Percentiles rank a stretch among this genome's conserved stretches.
Evolutionary conservation across 1,284 basidiomycete species (phyloP).

Genomic region (Cryptococcus sp.): DNA sequence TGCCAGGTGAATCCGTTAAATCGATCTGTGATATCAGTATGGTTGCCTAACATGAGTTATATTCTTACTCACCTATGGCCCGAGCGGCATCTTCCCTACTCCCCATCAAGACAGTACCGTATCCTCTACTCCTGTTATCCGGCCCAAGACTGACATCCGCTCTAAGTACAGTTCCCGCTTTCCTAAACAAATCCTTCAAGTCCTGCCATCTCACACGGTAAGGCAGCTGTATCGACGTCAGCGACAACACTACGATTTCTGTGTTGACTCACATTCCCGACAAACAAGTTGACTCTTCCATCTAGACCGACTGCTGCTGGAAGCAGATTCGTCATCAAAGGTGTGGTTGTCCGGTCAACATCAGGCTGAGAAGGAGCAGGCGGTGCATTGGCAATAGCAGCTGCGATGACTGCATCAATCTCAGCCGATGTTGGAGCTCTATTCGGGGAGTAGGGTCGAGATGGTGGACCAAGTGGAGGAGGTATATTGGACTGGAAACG

Average conservation of each 20-base stretch:
- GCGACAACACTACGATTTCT: too few species aligned
- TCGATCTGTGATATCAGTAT: constrained; percentile 44
- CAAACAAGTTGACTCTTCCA: constrained; percentile 83
- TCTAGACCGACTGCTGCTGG: constrained; percentile 53
- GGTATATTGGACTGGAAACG: background rate
- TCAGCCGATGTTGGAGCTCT: constrained; percentile 39
- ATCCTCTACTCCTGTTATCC: constrained; percentile 86
- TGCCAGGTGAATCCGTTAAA: constrained; percentile 92
- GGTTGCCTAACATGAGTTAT: background rate
- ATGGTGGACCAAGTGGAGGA: background rate
- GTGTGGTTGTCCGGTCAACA: constrained; percentile 34
- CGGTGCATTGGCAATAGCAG: constrained; percentile 44
- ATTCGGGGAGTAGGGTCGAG: constrained; percentile 15
- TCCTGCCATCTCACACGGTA: constrained; percentile 96
- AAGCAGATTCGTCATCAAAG: constrained; percentile 46
- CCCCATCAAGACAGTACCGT: constrained; percentile 87
- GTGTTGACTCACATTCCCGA: constrained; percentile 67
- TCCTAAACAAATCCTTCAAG: constrained; percentile 93
- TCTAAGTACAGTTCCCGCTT: constrained; percentile 87
- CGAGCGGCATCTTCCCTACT: constrained; percentile 85
- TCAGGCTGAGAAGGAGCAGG: constrained; percentile 25
- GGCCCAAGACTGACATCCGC: constrained; percentile 90
- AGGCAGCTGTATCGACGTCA: constrained; percentile 79
- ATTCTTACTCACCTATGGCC: constrained; percentile 56
- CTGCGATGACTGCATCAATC: constrained; percentile 45